Evolutionary conservation across 1,139 yeast genomes (phyloP).

Genomic region (Eremothecium cymbalariae): DNA sequence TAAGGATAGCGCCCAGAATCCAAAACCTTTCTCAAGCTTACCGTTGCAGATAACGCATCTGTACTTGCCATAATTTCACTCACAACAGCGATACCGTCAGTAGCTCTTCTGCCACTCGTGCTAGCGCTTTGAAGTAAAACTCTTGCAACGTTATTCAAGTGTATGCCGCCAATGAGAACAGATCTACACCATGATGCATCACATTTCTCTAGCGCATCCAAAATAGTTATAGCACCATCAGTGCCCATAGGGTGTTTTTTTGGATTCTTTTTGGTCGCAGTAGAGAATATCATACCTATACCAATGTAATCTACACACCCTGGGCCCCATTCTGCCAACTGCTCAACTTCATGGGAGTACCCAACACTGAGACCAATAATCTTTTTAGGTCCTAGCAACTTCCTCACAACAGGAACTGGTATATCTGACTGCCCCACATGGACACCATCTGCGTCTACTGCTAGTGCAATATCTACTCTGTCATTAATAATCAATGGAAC

Average conservation of each 20-base stretch:
- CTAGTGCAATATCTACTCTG: slow-evolving; percentile 81
- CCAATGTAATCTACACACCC: slow-evolving; percentile 73
- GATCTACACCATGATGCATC: slow-evolving; percentile 39
- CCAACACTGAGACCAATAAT: slow-evolving; percentile 77
- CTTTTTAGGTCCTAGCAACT: slow-evolving; percentile 60
- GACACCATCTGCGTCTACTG: slow-evolving; percentile 84
- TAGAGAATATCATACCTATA: slow-evolving; percentile 72
- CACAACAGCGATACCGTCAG: slow-evolving; percentile 82
- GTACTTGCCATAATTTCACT: slow-evolving; percentile 72
- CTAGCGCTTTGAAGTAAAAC: slow-evolving; percentile 43
- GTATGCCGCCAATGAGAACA: slow-evolving; percentile 86
- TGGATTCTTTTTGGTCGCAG: slow-evolving; percentile 61
- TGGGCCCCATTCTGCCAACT: slow-evolving; percentile 43
- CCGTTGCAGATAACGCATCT: slow-evolving; percentile 52
- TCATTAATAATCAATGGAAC: slow-evolving; percentile 85
- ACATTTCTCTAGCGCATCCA: slow-evolving; percentile 41
- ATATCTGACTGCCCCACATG: slow-evolving; percentile 95
- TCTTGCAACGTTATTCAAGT: slow-evolving; percentile 51
- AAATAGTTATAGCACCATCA: slow-evolving; percentile 51
- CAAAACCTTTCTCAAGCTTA: slow-evolving; percentile 23
- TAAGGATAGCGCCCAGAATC: slow-evolving; percentile 14
- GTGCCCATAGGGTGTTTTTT: slow-evolving; percentile 53
- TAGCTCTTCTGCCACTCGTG: slow-evolving; percentile 38
- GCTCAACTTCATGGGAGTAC: slow-evolving; percentile 46
- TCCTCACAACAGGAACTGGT: slow-evolving; percentile 53